Percentiles rank a stretch among this genome's conserved stretches.
Evolutionary conservation across 2,329 filamentous ascomycete species (phyloP).

Genomic region (Amylocarpus encephaloides): DNA sequence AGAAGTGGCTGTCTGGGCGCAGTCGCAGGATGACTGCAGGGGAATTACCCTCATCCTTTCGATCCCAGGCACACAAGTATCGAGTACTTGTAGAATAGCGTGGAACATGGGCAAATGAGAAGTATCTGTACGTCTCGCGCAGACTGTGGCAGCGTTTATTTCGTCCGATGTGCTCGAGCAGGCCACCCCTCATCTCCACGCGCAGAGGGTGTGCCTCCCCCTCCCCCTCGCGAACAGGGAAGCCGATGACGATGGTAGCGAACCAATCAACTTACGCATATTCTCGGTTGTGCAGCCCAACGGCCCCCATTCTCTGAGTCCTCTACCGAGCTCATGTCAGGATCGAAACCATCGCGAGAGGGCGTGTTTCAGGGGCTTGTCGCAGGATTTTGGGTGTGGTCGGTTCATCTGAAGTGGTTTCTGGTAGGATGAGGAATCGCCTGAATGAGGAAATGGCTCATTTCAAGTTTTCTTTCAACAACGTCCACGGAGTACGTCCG

Average conservation of each 20-base stretch:
- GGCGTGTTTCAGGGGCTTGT: background rate
- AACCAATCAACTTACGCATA: background rate
- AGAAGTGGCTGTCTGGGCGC: background rate
- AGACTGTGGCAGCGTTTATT: background rate
- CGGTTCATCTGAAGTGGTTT: background rate
- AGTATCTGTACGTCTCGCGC: background rate
- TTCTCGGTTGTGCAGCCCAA: background rate
- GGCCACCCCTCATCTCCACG: conserved; percentile 4
- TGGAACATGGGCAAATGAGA: background rate
- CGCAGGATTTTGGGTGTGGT: background rate
- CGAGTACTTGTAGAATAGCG: background rate
- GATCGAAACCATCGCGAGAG: background rate
- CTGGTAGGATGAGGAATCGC: background rate
- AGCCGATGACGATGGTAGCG: background rate
- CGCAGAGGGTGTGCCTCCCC: background rate
- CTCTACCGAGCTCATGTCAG: background rate
- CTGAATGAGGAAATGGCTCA: background rate
- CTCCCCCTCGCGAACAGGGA: background rate
- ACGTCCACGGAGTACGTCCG: too few relatives aligned
- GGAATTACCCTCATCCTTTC: conserved; percentile 1
- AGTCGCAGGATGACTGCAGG: conserved; percentile 6
- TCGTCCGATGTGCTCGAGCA: conserved; percentile 3
- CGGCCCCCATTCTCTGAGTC: background rate
- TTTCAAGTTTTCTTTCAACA: too few relatives aligned
- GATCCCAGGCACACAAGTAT: background rate